Evolutionary conservation across 1,139 yeast species (phyloP).

Genomic region (Saccharomycopsis hybrid): DNA sequence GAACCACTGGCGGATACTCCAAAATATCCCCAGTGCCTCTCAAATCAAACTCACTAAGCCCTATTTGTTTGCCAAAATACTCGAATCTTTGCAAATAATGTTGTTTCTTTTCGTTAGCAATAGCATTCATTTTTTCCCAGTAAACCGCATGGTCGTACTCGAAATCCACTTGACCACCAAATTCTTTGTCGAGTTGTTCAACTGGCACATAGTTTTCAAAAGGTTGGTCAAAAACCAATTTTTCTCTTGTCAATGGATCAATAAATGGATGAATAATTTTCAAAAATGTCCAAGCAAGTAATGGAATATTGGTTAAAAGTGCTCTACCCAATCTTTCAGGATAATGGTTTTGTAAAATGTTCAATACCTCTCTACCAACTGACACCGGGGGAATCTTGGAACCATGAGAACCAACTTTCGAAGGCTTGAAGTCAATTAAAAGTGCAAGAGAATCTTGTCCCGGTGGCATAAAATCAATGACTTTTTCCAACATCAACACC

Average conservation of each 20-base stretch:
- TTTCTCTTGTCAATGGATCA: constrained; percentile 90
- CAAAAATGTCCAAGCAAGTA: constrained; percentile 85
- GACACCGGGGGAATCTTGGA: constrained; percentile 31
- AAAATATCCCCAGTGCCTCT: constrained; percentile 49
- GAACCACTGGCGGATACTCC: constrained; percentile 33
- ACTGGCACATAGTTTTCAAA: constrained; percentile 74
- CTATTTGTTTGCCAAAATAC: constrained; percentile 62
- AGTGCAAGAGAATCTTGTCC: constrained; percentile 90
- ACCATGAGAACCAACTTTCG: constrained; percentile 32
- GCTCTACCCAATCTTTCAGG: constrained; percentile 95
- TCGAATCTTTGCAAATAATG: constrained; percentile 58
- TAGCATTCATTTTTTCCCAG: constrained; percentile 65
- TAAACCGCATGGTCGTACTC: constrained; percentile 72
- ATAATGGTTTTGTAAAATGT: constrained; percentile 87
- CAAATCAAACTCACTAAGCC: constrained; percentile 76
- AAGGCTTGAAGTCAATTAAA: constrained; percentile 78
- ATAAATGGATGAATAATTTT: constrained; percentile 89
- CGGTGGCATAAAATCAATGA: constrained; percentile 85
- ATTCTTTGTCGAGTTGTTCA: constrained; percentile 75
- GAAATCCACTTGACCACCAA: constrained; percentile 79
- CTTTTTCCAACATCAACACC: constrained; percentile 83
- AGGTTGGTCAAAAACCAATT: constrained; percentile 85
- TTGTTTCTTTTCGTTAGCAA: constrained; percentile 49
- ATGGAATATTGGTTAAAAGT: constrained; percentile 82
- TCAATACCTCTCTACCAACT: constrained; percentile 70